Base-by-base conservation (phyloP, 1,284 basidiomycete genomes). In the Veloboletus limbatus region DNA sequence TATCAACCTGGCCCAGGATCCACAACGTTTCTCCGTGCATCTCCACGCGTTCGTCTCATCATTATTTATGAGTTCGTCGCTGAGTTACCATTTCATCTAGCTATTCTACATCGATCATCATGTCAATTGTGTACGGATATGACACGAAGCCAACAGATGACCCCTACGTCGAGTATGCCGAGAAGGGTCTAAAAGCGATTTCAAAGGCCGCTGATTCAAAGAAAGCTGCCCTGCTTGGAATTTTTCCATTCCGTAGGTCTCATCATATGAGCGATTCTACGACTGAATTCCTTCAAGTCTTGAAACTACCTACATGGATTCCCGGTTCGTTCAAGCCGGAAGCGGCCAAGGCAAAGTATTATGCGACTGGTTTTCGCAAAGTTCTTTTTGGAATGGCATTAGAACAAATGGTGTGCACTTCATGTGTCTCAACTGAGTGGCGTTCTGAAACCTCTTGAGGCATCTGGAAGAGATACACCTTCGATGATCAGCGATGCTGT, bases 61-160 rank as follows among this genome's bases (percentile, higher is more conserved):
- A 16, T 42, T 13, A 16, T 33, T 10, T 22, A 5, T 17, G 8
- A 27, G 14, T 48, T 21, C 18, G 21, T 34, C 8, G 18, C 24
- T 45, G 13, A 48, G 13, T 2, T 11, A 18, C 27, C 20, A 20
- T 38, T 2, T 13, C 8, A 43, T 36, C 18, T 35, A 64, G 58
- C 7, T 62, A 57, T 39, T 54, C 59, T 24, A 60, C 59, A 8
- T 61, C 62, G 2, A 48, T 65, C 21, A 49, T 61, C 40, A 59
- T 65, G 59, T 54, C 62, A 20, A 49, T 61, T 21, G 48, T 63
- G 27, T 61, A 63, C 20, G 62, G 60, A 27, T 57, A 65, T 30
- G 42, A 63, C 22, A 42, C 47, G 4, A 36, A 41, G 16, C 55
- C 55, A 6, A 53, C 26, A 31, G 45, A 61, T 36, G 59, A 65